These are phyloP conservation scores for Erucastrum elatum DNA, from an alignment of 345 rosid species.

Conservation along the genomic window DNA sequence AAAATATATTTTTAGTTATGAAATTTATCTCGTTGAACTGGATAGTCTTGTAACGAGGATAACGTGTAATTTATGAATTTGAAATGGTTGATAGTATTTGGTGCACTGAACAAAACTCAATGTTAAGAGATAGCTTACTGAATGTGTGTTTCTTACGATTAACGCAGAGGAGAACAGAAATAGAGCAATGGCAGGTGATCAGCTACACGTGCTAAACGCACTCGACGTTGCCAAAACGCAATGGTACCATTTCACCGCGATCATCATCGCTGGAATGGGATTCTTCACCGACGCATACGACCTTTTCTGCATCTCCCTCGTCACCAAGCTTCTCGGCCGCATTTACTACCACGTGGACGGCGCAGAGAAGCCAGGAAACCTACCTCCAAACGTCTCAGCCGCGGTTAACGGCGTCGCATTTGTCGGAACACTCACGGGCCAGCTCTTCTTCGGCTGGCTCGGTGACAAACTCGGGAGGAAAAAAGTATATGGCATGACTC, in stretches of 20 bases:
- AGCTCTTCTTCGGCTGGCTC: conserved; percentile 85
- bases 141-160: conserved; percentile 6
- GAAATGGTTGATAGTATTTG: too few relatives aligned
- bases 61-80: background rate
- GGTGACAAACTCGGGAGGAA: conserved; percentile 77
- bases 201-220: conserved; percentile 62
- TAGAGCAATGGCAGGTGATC: conserved; percentile 51
- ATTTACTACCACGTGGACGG: conserved; percentile 72
- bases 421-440: conserved; percentile 67
- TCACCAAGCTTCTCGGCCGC: conserved; percentile 77
- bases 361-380: conserved; percentile 54
- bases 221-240: conserved; percentile 77
- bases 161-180: conserved; percentile 17
- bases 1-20: background rate
- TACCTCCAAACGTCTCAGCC: conserved; percentile 73
- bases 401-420: conserved; percentile 81
- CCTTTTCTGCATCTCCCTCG: conserved; percentile 80
- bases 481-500: conserved; percentile 75
- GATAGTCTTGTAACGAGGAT: background rate
- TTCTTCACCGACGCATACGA: conserved; percentile 86
- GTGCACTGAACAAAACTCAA: too few relatives aligned
- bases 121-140: background rate
- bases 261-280: conserved; percentile 82
- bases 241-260: conserved; percentile 82
- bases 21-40: background rate